phyloP scores from a whole-genome alignment of 805 yeast genomes.

The Kluyveromyces siamensis region DNA sequence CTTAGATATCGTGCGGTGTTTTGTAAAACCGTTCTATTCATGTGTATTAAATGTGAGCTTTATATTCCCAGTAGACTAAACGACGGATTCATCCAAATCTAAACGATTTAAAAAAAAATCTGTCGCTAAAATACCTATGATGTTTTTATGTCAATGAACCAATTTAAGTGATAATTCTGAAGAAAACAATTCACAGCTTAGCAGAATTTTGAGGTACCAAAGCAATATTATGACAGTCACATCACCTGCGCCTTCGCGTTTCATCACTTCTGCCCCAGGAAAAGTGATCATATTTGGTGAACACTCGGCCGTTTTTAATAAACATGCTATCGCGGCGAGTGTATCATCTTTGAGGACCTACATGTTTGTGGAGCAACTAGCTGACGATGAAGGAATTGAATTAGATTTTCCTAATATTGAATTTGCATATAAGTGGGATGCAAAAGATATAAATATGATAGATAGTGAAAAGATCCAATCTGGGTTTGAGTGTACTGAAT shows the following conservation, averaged over 20 bases:
- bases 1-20: too few relatives aligned
- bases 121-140: too few relatives aligned
- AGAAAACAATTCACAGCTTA: too few relatives aligned
- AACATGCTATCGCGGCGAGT: conserved; percentile 95
- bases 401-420: conserved; percentile 81
- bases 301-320: conserved; percentile 89
- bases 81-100: too few relatives aligned
- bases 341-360: conserved; percentile 72
- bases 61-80: too few relatives aligned
- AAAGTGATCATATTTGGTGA: conserved; percentile 94
- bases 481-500: conserved; percentile 38
- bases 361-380: conserved; percentile 45
- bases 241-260: conserved; percentile 31
- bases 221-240: background rate
- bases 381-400: conserved; percentile 36
- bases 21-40: too few relatives aligned
- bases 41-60: too few relatives aligned
- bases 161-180: too few relatives aligned
- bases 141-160: too few relatives aligned
- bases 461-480: conserved; percentile 5
- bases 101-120: too few relatives aligned
- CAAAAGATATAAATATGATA: conserved; percentile 9
- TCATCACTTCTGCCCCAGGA: conserved; percentile 89
- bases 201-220: background rate
- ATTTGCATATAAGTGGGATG: conserved; percentile 55